Base-by-base conservation (phyloP, 768 basidiomycete genomes). In the Hypsizygus marmoreus region DNA sequence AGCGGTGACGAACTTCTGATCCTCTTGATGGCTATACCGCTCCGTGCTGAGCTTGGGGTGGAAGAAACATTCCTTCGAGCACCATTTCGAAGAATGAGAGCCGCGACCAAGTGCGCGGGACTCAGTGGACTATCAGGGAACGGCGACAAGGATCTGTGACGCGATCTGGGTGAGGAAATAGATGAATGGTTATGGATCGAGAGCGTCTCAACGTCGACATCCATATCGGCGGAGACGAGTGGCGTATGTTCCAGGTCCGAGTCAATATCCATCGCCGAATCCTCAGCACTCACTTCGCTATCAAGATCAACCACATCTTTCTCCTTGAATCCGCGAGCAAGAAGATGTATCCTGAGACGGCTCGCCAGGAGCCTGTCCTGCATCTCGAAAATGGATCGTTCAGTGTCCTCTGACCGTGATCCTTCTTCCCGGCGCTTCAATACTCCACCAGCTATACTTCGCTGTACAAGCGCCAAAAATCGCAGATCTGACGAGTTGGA, bases 341-440 rank as follows among this genome's bases (percentile, higher is more conserved):
- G 47, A 10, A 59, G 55, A 10, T 39, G 45, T 24, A 25, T 43
- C 36, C 55, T 47, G 31, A 59, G 53, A 30, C 53, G 53, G 32
- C 47, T 42, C 45, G 55, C 58, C 35, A 59, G 47, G 44, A 54
- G 40, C 47, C 33, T 29, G 19, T 59, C 58, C 46, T 54, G 55
- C 9, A 45, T 39, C 35, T 54, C 53, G 29, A 54, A 32, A 28
- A 35, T 40, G 25, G 46, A 30, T 30, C 30, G 19, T 24, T 33
- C 17, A 33, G 36, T 34, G 22, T 13, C 25, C 14, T 10, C 41
- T 8, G n/a, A n/a, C n/a, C 25, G 24, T 8, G 14, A 19, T 25
- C 24, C 17, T 20, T 22, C 26, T 6, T 29, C 25, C 40, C 33
- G 34, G 10, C 54, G 51, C 28, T 43, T 23, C 33, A 53, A 22